phyloP scores from a whole-genome alignment of 345 rosid species.

The Clarkia xantiana region DNA sequence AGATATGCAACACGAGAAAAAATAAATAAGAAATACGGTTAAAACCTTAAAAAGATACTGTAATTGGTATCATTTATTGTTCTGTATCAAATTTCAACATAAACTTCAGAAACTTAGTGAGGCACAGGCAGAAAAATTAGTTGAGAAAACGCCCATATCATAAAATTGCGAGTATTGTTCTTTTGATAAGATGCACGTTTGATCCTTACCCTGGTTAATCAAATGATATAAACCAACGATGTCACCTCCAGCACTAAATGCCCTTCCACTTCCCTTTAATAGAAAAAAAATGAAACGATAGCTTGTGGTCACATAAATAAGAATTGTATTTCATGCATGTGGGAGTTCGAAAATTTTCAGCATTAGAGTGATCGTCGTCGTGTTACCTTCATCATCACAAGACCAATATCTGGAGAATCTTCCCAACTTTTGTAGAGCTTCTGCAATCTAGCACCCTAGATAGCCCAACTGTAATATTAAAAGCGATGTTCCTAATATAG shows the following conservation, averaged over 20 bases:
- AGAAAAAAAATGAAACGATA: conserved; percentile 5
- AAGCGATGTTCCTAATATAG: too few relatives aligned
- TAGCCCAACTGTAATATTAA: background rate
- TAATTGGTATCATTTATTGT: too few relatives aligned
- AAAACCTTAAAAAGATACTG: too few relatives aligned
- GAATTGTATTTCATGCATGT: conserved; percentile 4
- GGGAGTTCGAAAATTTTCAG: background rate
- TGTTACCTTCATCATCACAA: conserved; percentile 64
- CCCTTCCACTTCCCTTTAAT: conserved; percentile 84
- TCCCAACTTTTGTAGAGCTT: conserved; percentile 77
- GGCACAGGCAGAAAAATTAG: too few relatives aligned
- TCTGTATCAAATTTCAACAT: too few relatives aligned
- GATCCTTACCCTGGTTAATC: conserved; percentile 43
- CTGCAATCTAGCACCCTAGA: conserved; percentile 45
- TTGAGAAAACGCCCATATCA: background rate
- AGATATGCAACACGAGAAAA: too few relatives aligned
- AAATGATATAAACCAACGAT: conserved; percentile 51
- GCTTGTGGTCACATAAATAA: background rate
- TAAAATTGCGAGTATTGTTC: background rate
- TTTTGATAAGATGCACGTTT: too few relatives aligned
- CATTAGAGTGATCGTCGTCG: background rate
- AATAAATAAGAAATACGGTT: too few relatives aligned
- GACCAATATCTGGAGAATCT: conserved; percentile 62
- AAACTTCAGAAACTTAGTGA: too few relatives aligned
- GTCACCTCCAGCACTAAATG: conserved; percentile 95